Conservation (phyloP, 2,329 filamentous ascomycete species). For the Hymenoscyphus fructigenus region DNA sequence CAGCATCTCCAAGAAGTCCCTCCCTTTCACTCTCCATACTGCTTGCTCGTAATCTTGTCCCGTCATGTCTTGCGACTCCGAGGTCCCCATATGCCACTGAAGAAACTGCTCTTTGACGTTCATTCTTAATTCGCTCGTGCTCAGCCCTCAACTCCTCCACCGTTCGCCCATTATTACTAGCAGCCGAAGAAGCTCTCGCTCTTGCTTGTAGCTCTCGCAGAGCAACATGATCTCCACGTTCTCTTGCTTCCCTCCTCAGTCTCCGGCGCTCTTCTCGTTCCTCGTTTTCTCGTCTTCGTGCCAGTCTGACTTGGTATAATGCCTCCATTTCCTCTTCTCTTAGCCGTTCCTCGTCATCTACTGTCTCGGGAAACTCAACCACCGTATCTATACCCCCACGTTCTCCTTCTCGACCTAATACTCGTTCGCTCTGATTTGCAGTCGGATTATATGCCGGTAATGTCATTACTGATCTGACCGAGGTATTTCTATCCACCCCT, state of each 20-base stretch:
- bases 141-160: slow-evolving; percentile 59
- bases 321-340: slow-evolving; percentile 91
- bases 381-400: slow-evolving; percentile 89
- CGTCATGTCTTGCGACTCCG: slow-evolving; percentile 74
- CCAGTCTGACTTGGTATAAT: slow-evolving; percentile 82
- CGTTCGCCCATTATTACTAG: slow-evolving; percentile 40
- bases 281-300: slow-evolving; percentile 70
- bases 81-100: slow-evolving; percentile 76
- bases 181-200: slow-evolving; percentile 45
- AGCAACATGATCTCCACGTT: slow-evolving; percentile 65
- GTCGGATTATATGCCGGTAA: slow-evolving; percentile 79
- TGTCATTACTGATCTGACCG: slow-evolving; percentile 90
- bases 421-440: slow-evolving; percentile 72
- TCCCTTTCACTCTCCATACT: slow-evolving; percentile 71
- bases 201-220: slow-evolving; percentile 62
- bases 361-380: slow-evolving; percentile 77
- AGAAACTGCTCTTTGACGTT: slow-evolving; percentile 66
- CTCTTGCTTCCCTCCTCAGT: slow-evolving; percentile 69
- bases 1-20: slow-evolving; percentile 70
- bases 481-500: slow-evolving; percentile 76
- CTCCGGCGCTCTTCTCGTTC: slow-evolving; percentile 76
- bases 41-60: slow-evolving; percentile 70
- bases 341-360: slow-evolving; percentile 72
- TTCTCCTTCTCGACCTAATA: slow-evolving; percentile 87
- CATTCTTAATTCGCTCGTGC: slow-evolving; percentile 56